A percentile compares a stretch with the other conserved stretches of the same genome.
These are phyloP conservation scores for Daldinia bambusicola DNA, from an alignment of 495 filamentous ascomycete species.

Conservation along the genomic window DNA sequence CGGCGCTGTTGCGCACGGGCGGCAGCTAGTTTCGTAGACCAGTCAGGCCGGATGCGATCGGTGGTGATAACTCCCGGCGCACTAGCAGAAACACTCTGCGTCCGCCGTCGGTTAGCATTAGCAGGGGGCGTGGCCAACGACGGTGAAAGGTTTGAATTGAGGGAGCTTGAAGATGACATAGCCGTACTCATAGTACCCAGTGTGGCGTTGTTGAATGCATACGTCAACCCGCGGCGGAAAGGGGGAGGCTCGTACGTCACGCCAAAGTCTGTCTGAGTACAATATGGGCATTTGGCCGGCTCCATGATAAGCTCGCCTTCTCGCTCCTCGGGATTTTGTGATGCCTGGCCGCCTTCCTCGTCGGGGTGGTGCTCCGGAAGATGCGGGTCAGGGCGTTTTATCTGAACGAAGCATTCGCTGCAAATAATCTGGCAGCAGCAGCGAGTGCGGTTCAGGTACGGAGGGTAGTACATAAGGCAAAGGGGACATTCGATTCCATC, in stretches of 20 bases:
- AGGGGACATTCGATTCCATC: constrained; percentile 92
- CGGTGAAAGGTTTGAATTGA: constrained; percentile 59
- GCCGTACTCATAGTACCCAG: constrained; percentile 68
- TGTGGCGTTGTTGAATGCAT: constrained; percentile 60
- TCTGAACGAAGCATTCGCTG: constrained; percentile 99
- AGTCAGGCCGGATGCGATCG: constrained; percentile 91
- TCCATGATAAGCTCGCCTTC: constrained; percentile 84
- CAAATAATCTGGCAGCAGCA: constrained; percentile 98
- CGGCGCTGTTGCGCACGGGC: constrained; percentile 85
- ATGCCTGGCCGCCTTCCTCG: constrained; percentile 61
- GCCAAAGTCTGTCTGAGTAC: constrained; percentile 92
- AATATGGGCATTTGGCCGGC: constrained; percentile 94
- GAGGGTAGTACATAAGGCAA: constrained; percentile 95
- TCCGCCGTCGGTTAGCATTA: constrained; percentile 66
- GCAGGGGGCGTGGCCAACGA: constrained; percentile 50
- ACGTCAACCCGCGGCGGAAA: constrained; percentile 85
- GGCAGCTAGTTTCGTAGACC: constrained; percentile 87
- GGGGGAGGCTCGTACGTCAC: constrained; percentile 89
- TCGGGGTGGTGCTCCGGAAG: constrained; percentile 83
- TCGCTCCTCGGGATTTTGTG: constrained; percentile 58
- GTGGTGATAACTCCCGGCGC: constrained; percentile 88
- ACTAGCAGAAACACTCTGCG: constrained; percentile 83
- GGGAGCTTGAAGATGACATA: constrained; percentile 69
- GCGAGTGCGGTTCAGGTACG: constrained; percentile 92
- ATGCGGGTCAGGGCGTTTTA: constrained; percentile 96